Conservation (phyloP, 495 filamentous ascomycete genomes). For the Articulospora tetracladia region DNA sequence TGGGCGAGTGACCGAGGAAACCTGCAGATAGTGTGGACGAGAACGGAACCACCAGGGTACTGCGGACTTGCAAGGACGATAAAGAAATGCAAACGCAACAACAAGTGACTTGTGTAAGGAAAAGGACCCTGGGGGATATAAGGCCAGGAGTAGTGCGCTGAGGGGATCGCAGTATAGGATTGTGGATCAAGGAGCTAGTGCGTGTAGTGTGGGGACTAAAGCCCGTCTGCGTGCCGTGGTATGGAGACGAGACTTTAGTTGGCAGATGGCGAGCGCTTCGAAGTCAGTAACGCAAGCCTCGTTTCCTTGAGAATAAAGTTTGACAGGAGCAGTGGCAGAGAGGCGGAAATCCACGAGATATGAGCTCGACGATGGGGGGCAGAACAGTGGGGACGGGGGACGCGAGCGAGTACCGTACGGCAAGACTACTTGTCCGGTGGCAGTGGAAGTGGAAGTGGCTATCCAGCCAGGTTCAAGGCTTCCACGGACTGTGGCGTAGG, state of each 20-base stretch:
- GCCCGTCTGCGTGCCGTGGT: constrained; percentile 15
- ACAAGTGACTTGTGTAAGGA: not conserved
- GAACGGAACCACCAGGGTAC: constrained; percentile 24
- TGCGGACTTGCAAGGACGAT: constrained; percentile 14
- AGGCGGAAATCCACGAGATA: constrained; percentile 8
- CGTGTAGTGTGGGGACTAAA: constrained; percentile 18
- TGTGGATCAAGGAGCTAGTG: constrained; percentile 1
- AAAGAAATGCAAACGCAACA: constrained; percentile 10
- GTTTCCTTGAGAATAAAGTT: not conserved
- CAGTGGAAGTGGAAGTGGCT: not conserved
- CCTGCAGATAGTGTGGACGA: not conserved
- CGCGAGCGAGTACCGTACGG: not conserved
- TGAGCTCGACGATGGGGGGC: constrained; percentile 2
- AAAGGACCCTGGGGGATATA: not conserved
- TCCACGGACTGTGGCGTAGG: constrained; percentile 11
- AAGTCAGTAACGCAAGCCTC: constrained; percentile 18
- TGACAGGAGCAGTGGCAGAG: not conserved
- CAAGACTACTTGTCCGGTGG: not conserved
- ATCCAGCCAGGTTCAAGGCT: not conserved
- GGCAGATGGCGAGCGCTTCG: not conserved
- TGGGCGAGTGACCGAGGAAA: constrained; percentile 6
- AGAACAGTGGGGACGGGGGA: constrained; percentile 1
- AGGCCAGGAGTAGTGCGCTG: not conserved
- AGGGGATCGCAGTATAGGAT: not conserved
- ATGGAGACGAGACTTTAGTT: constrained; percentile 20